Conservation (phyloP, 176 grass and related monocot species). For the Typha latifolia region DNA sequence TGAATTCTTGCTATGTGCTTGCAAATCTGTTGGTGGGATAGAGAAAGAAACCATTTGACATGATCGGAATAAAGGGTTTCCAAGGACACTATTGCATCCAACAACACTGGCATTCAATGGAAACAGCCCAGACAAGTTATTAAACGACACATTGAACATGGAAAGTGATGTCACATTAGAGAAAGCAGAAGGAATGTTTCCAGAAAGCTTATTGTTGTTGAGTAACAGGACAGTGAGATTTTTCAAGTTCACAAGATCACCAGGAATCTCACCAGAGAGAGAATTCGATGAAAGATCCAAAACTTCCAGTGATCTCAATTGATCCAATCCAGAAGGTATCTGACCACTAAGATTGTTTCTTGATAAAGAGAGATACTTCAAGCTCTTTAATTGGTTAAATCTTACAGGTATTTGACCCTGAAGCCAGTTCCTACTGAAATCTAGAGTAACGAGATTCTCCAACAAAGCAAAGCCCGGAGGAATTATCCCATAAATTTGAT, state of each 20-base stretch:
- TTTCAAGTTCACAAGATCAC: slow-evolving; percentile 36
- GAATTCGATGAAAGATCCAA: slow-evolving; percentile 88
- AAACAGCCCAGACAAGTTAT: slow-evolving; percentile 59
- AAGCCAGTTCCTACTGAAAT: slow-evolving; percentile 60
- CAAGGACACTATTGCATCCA: slow-evolving; percentile 34
- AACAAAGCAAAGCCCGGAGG: slow-evolving; percentile 56
- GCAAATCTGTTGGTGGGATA: slow-evolving; percentile 12
- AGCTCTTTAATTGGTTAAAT: slow-evolving; percentile 44
- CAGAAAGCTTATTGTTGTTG: slow-evolving; percentile 66
- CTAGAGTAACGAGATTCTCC: slow-evolving; percentile 45
- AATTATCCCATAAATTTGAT: slow-evolving; percentile 64
- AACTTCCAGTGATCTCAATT: slow-evolving; percentile 56
- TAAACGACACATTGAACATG: slow-evolving; percentile 68
- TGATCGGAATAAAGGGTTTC: slow-evolving; percentile 51
- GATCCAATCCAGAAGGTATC: slow-evolving; percentile 43
- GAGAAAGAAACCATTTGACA: slow-evolving; percentile 29
- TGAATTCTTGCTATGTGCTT: slow-evolving; percentile 8
- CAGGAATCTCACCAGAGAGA: slow-evolving; percentile 53
- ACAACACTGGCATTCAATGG: slow-evolving; percentile 40
- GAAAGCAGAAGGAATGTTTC: slow-evolving; percentile 40
- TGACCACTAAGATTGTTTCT: slow-evolving; percentile 59
- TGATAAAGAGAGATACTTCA: slow-evolving; percentile 68
- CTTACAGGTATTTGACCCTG: slow-evolving; percentile 54
- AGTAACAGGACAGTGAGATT: slow-evolving; percentile 51
- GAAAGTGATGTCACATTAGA: slow-evolving; percentile 34